Percentiles rank a stretch among this genome's conserved stretches.
Evolutionary conservation across 1,284 basidiomycete species (phyloP).

Genomic region (Trametes polyzona): DNA sequence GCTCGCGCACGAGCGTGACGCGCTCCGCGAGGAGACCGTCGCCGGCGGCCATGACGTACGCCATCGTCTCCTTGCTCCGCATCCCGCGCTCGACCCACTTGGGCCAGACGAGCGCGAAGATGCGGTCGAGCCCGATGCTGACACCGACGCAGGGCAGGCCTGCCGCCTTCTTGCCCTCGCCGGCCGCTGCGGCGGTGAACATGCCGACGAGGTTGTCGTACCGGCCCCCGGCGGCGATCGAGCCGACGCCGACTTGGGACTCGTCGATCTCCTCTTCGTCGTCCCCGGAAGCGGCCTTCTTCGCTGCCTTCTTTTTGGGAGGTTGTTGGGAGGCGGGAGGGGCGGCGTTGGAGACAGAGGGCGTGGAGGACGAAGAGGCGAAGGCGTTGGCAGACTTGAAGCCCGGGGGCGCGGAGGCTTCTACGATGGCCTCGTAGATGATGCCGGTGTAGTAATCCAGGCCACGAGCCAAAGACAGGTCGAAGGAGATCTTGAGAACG

Average conservation of each 20-base stretch:
- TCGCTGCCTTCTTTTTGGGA: slow-evolving; percentile 55
- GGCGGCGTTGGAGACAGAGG: slow-evolving; percentile 33
- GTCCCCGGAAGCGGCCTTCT: slow-evolving; percentile 53
- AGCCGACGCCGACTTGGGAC: slow-evolving; percentile 92
- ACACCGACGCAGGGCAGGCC: slow-evolving; percentile 92
- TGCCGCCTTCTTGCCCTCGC: slow-evolving; percentile 67
- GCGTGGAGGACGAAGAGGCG: slow-evolving; percentile 44
- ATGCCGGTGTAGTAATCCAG: slow-evolving; percentile 99
- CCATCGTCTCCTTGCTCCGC: slow-evolving; percentile 92
- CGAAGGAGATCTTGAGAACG: slow-evolving; percentile 83
- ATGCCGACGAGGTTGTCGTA: slow-evolving; percentile 98
- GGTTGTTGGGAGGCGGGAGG: slow-evolving; percentile 32
- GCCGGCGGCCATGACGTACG: slow-evolving; percentile 92
- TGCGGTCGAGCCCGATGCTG: slow-evolving; percentile 93
- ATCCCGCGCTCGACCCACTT: slow-evolving; percentile 78
- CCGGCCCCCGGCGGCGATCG: slow-evolving; percentile 95
- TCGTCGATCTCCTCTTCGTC: slow-evolving; percentile 94
- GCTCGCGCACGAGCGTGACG: slow-evolving; percentile 79
- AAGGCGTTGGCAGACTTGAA: slow-evolving; percentile 59
- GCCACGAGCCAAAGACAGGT: slow-evolving; percentile 94
- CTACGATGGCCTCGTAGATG: slow-evolving; percentile 96
- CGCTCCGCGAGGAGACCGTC: slow-evolving; percentile 90
- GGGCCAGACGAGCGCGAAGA: slow-evolving; percentile 92
- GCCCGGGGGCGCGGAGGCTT: slow-evolving; percentile 90
- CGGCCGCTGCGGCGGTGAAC: slow-evolving; percentile 83